phyloP scores from a whole-genome alignment of 768 basidiomycete genomes.

The Agrocybe chaxingu region DNA sequence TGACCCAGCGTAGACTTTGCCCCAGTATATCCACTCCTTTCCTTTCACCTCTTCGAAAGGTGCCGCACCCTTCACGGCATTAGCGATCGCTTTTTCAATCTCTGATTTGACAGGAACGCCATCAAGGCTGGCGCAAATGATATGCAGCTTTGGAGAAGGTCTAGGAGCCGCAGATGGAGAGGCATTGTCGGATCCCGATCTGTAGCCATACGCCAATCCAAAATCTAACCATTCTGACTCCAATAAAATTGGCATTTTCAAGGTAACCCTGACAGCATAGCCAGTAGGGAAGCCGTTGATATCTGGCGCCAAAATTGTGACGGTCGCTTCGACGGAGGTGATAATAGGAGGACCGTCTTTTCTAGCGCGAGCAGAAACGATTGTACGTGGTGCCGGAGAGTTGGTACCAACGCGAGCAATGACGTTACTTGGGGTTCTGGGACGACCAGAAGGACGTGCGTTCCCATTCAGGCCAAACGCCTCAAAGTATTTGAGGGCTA shows the following conservation, averaged over 20 bases:
- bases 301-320: conserved; percentile 47
- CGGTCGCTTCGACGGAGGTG: conserved; percentile 48
- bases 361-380: conserved; percentile 26
- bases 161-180: conserved; percentile 13
- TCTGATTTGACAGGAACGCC: conserved; percentile 65
- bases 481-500: conserved; percentile 44
- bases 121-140: conserved; percentile 60
- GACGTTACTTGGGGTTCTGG: conserved; percentile 33
- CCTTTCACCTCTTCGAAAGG: conserved; percentile 52
- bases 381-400: conserved; percentile 21
- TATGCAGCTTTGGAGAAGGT: conserved; percentile 43
- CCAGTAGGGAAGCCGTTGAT: conserved; percentile 31
- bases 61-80: conserved; percentile 30
- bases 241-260: conserved; percentile 55
- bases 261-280: conserved; percentile 57
- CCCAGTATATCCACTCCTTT: conserved; percentile 65
- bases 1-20: conserved; percentile 54
- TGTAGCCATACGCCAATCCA: conserved; percentile 51
- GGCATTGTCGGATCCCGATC: conserved; percentile 9
- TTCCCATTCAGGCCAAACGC: conserved; percentile 13
- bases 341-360: conserved; percentile 62
- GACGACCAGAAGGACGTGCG: conserved; percentile 21
- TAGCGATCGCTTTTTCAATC: conserved; percentile 34
- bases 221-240: conserved; percentile 78
- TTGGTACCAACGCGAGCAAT: conserved; percentile 25